Evolutionary conservation across 83 land plant species (phyloP), one percentile per base, ranked within the genome.

Genomic region (Thuja plicata): DNA sequence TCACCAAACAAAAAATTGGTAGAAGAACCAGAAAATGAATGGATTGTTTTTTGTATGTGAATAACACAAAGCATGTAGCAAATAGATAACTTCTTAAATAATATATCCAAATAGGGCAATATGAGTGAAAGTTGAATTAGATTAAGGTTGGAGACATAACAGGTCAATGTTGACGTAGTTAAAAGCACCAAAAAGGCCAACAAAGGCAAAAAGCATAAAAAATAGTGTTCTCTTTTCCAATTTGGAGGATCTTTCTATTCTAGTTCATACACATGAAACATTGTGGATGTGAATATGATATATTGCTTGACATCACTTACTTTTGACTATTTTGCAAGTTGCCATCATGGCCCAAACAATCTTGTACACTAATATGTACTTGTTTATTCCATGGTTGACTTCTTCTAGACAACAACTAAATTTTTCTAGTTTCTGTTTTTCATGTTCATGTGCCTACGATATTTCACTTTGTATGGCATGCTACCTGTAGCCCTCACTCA

Each of bases 401-500:
- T 92, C 76, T 87, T 86, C 15, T 93, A 93, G 94, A 89, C 83
- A 1, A 91, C 85, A 38, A 84, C 46, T 19, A 93, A 92, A 87
- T 94, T 94, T 92, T 91, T 91, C 16, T 91, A 92, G 92, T 94
- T 87, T 79, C 16, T 91, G 6, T 94, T 90, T 82, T 89, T 91
- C 87, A 87, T 92, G 91, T 94, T 91, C 92, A 74, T 89, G 82
- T 90, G 89, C 86, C 88, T 92, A 19, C 77, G 89, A 30, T 88
- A 88, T 88, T 93, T 93, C 91, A 91, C 95, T 32, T 87, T 89
- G 62, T 93, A 91, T 84, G 95, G 95, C 78, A 93, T 93, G 95
- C 91, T 93, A 93, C 57, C 90, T 86, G 92, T 94, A 34, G 90
- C 95, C 66, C 76, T 92, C 15, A 94, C 95, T 21, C 95, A 93